Percentiles rank a stretch among this genome's conserved stretches.
Evolutionary conservation across 352 stramenopile genomes (phyloP).

Genomic region (Detonula confervacea): DNA sequence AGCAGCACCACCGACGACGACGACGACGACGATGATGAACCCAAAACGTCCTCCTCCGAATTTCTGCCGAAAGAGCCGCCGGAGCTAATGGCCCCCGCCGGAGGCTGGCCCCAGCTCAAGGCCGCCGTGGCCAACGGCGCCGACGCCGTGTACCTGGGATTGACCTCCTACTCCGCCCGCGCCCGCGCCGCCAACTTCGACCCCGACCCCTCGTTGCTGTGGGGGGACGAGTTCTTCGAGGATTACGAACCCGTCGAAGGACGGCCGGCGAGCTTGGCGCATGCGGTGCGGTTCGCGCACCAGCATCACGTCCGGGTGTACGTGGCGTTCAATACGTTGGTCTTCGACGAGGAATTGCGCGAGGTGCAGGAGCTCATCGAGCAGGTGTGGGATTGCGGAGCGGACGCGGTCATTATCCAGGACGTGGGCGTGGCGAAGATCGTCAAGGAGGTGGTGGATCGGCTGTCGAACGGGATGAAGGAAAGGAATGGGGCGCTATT

Average conservation of each 20-base stretch:
- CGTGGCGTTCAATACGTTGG: conserved; percentile 81
- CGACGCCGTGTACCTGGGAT: conserved; percentile 77
- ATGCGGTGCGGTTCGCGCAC: conserved; percentile 61
- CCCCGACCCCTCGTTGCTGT: conserved; percentile 39
- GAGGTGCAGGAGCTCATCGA: conserved; percentile 68
- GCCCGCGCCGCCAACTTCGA: conserved; percentile 80
- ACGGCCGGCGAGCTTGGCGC: conserved; percentile 22
- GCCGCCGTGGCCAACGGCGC: conserved; percentile 79
- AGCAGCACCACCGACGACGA: neutral
- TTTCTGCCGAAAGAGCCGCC: conserved; percentile 39
- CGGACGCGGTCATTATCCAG: conserved; percentile 85
- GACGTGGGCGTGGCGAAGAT: conserved; percentile 72
- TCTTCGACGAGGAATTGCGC: conserved; percentile 78
- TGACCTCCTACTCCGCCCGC: conserved; percentile 72
- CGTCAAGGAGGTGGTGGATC: conserved; percentile 50
- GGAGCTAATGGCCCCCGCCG: conserved; percentile 77
- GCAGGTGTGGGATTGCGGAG: conserved; percentile 56
- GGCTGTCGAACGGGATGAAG: conserved; percentile 6
- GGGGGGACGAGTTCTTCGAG: neutral
- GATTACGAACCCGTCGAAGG: neutral
- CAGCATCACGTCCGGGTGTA: conserved; percentile 70
- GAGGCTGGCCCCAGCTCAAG: conserved; percentile 72
- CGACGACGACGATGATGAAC: conserved; percentile 9
- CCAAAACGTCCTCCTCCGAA: neutral
- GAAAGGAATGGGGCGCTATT: too few species aligned